Base-by-base conservation (phyloP, 306 rosid species). In the Dicorynia guianensis region DNA sequence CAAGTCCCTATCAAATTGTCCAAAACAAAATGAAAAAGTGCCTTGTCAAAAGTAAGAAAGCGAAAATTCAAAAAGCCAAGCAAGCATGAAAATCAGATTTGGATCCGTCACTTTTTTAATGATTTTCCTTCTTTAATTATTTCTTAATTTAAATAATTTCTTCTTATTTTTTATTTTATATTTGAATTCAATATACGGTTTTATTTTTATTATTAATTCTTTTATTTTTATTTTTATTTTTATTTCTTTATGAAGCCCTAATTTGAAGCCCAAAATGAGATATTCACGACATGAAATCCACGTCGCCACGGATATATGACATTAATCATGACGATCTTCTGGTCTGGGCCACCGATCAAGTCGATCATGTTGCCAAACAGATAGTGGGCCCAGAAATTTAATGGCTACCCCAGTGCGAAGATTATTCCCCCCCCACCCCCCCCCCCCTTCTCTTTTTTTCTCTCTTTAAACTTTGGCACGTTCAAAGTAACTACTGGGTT, bases 371-470 rank as follows among this genome's bases (percentile, higher is more conserved):
- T 25, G 87, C 81, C 84, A 84, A 75, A 67, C 93, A 81, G 88
- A 76, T 61, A 11, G 89, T 84, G 92, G 92, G 92, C 13, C 87
- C 89, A 19, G 0, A 5, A n/a, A 77, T 69, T 87, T 82, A 87
- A 85, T 83, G 74, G 67, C 79, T 15, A 15, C 74, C 63, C 63
- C 65, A 79, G 72, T 82, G 76, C 53, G 30, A 25, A 63, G 63
- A 54, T 70, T 71, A 78, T 53, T 5, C 36, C 43, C 4, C 10
- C 40, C 67, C 62, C 66, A n/a, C 36, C 43, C 4, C 10, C 36
- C 43, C 4, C 10, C 40, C 67, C 62, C 66, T 13, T n/a, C 14
- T 5, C 59, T 38, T n/a, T 14, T 54, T 3, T 33, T 60, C n/a
- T 3, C 13, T 9, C 0, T 43, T 15, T 71, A 18, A 13, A 4